These are phyloP conservation scores for Castanospermum australe DNA, from an alignment of 306 rosid genomes.

Conservation along the genomic window DNA sequence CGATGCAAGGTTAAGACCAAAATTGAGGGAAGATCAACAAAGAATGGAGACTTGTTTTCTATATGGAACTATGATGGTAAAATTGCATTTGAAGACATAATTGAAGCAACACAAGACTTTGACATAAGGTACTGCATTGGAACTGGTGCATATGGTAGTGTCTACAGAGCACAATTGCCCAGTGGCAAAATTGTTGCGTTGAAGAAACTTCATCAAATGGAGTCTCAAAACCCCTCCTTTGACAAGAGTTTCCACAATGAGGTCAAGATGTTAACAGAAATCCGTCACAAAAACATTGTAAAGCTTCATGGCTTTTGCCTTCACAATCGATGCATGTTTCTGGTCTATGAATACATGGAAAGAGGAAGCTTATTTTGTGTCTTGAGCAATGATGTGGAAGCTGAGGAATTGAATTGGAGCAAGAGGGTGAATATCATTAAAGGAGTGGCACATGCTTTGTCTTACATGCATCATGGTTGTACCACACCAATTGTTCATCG, in stretches of 20 bases:
- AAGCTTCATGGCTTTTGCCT: constrained; percentile 16
- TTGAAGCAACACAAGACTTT: constrained; percentile 13
- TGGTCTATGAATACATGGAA: constrained; percentile 13
- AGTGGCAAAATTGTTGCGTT: neutral
- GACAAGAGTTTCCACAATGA: constrained; percentile 15
- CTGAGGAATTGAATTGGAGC: neutral
- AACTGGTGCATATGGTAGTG: neutral
- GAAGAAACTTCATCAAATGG: neutral
- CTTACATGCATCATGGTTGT: constrained; percentile 26
- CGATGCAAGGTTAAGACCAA: neutral
- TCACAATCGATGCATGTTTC: neutral
- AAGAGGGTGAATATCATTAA: neutral
- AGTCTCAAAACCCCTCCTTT: neutral
- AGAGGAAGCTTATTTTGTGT: constrained; percentile 10
- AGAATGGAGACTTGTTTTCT: neutral
- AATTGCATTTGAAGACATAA: constrained; percentile 16
- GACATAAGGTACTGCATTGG: neutral
- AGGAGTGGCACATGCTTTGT: neutral
- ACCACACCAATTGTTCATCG: neutral
- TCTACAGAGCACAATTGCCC: neutral
- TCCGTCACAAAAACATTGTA: neutral
- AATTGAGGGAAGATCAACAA: neutral
- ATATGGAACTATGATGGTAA: constrained; percentile 7
- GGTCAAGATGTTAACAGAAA: neutral
- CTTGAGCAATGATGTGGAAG: neutral